Evolutionary conservation across 495 filamentous ascomycete genomes (phyloP).

Genomic region (Cladorrhinum samala): DNA sequence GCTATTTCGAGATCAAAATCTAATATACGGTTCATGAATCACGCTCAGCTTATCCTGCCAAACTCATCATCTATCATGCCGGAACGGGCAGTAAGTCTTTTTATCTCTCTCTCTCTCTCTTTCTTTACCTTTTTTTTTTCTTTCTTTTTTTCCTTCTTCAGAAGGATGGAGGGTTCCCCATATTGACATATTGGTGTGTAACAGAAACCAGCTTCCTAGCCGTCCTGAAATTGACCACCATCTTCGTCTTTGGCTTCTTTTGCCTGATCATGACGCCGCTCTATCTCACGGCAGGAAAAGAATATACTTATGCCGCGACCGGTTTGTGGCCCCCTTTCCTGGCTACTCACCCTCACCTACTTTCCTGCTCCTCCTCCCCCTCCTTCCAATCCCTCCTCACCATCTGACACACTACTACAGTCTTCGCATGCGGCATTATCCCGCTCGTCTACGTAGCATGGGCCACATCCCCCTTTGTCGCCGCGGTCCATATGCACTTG

Average conservation of each 20-base stretch:
- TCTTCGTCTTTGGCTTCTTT: slow-evolving; percentile 63
- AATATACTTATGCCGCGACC: slow-evolving; percentile 36
- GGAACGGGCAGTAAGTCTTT: slow-evolving; percentile 48
- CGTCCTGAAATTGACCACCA: slow-evolving; percentile 60
- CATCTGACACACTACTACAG: slow-evolving; percentile 34
- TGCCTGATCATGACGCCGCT: slow-evolving; percentile 54
- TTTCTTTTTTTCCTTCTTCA: too few species aligned
- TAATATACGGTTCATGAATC: too few species aligned
- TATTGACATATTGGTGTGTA: too few species aligned
- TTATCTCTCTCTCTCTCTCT: not conserved
- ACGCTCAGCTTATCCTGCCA: slow-evolving; percentile 43
- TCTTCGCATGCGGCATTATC: slow-evolving; percentile 51
- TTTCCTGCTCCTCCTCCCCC: not conserved
- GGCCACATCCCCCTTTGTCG: slow-evolving; percentile 62
- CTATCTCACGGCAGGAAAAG: slow-evolving; percentile 45
- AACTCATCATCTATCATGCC: slow-evolving; percentile 65
- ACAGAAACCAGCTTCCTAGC: slow-evolving; percentile 55
- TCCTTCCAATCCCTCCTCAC: not conserved
- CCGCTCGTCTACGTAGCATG: slow-evolving; percentile 63
- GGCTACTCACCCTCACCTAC: not conserved
- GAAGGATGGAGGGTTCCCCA: too few species aligned
- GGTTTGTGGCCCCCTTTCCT: slow-evolving; percentile 19
- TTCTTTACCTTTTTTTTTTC: not conserved
- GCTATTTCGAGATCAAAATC: not conserved
- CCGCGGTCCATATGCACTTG: slow-evolving; percentile 62